A percentile compares a stretch with the other conserved stretches of the same genome.
Conservation (phyloP, 148 eudicot species). For the Rheum nobile region DNA sequence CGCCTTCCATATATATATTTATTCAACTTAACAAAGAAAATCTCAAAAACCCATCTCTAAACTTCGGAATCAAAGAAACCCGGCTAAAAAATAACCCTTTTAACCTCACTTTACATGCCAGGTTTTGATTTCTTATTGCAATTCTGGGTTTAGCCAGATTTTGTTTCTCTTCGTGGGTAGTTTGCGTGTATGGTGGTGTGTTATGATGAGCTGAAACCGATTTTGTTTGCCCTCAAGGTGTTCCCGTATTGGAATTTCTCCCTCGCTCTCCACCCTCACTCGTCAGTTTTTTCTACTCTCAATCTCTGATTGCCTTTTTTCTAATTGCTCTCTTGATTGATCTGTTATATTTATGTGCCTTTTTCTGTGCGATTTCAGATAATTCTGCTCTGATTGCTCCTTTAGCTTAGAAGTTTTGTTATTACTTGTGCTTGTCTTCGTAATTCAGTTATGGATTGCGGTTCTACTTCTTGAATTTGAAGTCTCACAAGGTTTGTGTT, state of each 20-base stretch:
- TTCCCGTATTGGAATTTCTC: conserved; percentile 35
- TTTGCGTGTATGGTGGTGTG: not conserved
- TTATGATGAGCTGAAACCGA: too few species aligned
- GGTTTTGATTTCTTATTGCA: not conserved
- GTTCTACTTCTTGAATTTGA: not conserved
- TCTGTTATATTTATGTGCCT: not conserved
- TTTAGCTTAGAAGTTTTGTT: not conserved
- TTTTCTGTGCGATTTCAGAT: not conserved
- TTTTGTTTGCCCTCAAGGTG: too few species aligned
- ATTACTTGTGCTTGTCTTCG: not conserved
- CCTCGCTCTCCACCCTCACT: conserved; percentile 18
- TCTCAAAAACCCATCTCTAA: not conserved
- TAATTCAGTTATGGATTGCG: not conserved
- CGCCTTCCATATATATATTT: not conserved
- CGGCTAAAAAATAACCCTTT: not conserved
- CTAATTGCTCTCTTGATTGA: not conserved
- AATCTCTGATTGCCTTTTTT: not conserved
- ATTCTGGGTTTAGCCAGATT: not conserved
- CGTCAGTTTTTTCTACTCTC: conserved; percentile 17
- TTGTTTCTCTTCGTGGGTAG: not conserved
- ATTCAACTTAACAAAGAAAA: not conserved
- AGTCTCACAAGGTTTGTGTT: not conserved
- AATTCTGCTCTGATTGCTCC: not conserved
- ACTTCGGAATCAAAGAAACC: not conserved
- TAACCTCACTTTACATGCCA: not conserved